These are phyloP conservation scores for Saccharomycopsis hybrid DNA, from an alignment of 1,139 yeast genomes.

Conservation along the genomic window DNA sequence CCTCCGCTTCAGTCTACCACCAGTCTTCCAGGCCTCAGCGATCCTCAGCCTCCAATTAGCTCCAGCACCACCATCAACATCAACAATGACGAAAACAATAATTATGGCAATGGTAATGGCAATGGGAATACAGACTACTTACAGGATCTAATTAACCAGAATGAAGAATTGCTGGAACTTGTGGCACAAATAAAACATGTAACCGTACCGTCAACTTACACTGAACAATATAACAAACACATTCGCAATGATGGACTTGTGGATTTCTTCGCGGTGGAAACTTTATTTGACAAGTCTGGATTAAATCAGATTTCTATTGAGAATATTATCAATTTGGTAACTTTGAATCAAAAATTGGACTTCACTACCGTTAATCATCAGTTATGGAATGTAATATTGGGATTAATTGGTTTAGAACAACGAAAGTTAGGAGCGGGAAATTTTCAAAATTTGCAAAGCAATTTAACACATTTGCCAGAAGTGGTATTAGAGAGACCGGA, in stretches of 20 bases:
- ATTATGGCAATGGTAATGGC: not conserved
- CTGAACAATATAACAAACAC: slow-evolving; percentile 3
- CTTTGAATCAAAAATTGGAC: slow-evolving; percentile 10
- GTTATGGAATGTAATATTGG: slow-evolving; percentile 26
- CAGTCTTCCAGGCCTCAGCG: not conserved
- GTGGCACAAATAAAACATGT: slow-evolving; percentile 13
- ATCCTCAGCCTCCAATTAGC: not conserved
- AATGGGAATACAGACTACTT: slow-evolving; percentile 9
- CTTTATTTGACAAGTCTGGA: slow-evolving; percentile 10
- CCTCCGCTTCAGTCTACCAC: not conserved
- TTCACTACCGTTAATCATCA: slow-evolving; percentile 12
- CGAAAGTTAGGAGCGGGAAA: slow-evolving; percentile 16
- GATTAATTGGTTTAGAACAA: slow-evolving; percentile 24
- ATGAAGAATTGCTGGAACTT: slow-evolving; percentile 12
- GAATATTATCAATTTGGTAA: slow-evolving; percentile 16
- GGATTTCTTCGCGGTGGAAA: slow-evolving; percentile 13
- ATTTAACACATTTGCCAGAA: slow-evolving; percentile 11
- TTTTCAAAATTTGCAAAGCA: slow-evolving; percentile 19
- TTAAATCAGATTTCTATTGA: slow-evolving; percentile 19
- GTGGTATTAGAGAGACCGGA: slow-evolving; percentile 2
- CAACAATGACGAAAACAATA: not conserved
- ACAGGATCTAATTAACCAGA: slow-evolving; percentile 10
- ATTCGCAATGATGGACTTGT: slow-evolving; percentile 14
- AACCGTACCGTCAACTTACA: slow-evolving; percentile 19
- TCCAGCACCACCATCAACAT: slow-evolving; percentile 1